Evolutionary conservation across 2,329 filamentous ascomycete species (phyloP), one percentile per base, ranked within the genome.

Genomic region (Thelonectria olida): DNA sequence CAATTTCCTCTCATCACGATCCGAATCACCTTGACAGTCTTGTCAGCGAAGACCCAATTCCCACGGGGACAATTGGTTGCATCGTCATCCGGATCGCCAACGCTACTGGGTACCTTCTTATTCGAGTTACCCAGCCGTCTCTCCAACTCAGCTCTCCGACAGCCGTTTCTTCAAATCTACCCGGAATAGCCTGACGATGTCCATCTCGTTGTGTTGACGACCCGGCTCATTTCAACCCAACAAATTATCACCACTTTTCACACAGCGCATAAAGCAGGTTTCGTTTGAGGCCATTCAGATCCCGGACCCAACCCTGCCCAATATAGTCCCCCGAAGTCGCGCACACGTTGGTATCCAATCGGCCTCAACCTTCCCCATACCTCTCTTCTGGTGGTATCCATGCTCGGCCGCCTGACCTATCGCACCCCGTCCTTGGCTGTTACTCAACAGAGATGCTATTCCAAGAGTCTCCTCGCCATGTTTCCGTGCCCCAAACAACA

Each of bases 251-350:
- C 31, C 22, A 41, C 25, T 51, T 52, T 54, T 28, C 28, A 34
- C 41, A 38, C 41, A 45, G 28, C 48, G 45, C 53, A 58, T 50
- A 54, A 42, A 55, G 61, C 52, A 52, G 60, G 49, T 47, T 62
- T 44, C 42, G n/a, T n/a, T 56, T 39, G 23, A 44, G 59, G 25
- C 27, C 47, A 48, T 54, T 31, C 45, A 20, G 38, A 58, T 28
- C 51, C 28, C 47, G 31, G 48, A 58, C 51, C 56, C 57, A 28
- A 44, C 34, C 48, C 53, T 61, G 58, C 65, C 52, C 54, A 49
- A 64, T 61, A 34, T 56, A 48, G 56, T 54, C 42, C 25, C 51
- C 67, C 61, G 58, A 60, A 58, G 68, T 70, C 54, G 58, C 54
- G 58, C 58, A 68, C 67, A 57, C 56, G 53, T 57, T 53, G 28